phyloP scores from a whole-genome alignment of 129 eudicot species.

The Helichrysum umbraculigerum region DNA sequence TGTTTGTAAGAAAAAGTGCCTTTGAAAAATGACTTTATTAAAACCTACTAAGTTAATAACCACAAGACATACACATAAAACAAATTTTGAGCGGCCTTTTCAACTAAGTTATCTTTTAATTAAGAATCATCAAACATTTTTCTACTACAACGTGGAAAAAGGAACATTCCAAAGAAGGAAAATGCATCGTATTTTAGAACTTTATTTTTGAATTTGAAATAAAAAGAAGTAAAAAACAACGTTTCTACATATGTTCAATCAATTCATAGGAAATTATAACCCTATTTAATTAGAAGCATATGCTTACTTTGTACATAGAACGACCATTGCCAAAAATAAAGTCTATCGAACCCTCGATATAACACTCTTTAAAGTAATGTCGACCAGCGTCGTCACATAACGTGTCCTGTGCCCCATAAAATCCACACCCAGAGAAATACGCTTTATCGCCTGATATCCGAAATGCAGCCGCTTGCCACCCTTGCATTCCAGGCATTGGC shows the following conservation, averaged over 20 bases:
- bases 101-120: neutral
- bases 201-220: too few species aligned
- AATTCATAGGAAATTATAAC: too few species aligned
- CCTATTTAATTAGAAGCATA: too few species aligned
- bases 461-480: slow-evolving; percentile 95
- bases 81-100: slow-evolving; percentile 3
- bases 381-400: slow-evolving; percentile 96
- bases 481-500: slow-evolving; percentile 88
- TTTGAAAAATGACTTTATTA: too few species aligned
- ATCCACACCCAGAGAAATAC: slow-evolving; percentile 77
- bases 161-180: too few species aligned
- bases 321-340: slow-evolving; percentile 98
- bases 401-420: slow-evolving; percentile 93
- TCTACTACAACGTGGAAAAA: too few species aligned
- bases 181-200: too few species aligned
- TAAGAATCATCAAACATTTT: too few species aligned
- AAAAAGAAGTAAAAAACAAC: too few species aligned
- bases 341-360: slow-evolving; percentile 92
- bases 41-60: too few species aligned
- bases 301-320: slow-evolving; percentile 86
- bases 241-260: too few species aligned
- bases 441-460: slow-evolving; percentile 95
- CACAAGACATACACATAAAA: slow-evolving; percentile 19
- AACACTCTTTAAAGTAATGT: slow-evolving; percentile 95
- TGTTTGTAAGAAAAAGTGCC: neutral